phyloP scores from a whole-genome alignment of 805 yeast genomes.

The Scheffersomyces coipomensis region DNA sequence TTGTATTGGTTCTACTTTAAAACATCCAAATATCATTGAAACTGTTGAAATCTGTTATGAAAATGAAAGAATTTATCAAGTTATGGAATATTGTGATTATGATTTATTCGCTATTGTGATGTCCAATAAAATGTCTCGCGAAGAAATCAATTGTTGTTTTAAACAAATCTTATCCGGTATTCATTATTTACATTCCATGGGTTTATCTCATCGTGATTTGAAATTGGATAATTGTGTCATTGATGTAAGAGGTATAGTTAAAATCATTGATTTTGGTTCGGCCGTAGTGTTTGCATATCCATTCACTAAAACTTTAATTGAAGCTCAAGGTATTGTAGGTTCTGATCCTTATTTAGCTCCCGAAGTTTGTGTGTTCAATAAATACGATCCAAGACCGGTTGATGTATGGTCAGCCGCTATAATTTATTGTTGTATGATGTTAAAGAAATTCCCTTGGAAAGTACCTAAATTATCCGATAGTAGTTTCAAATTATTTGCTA shows the following conservation, averaged over 20 bases:
- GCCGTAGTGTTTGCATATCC: constrained; percentile 84
- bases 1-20: constrained; percentile 79
- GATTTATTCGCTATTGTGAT: constrained; percentile 86
- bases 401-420: constrained; percentile 87
- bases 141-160: constrained; percentile 78
- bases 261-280: constrained; percentile 79
- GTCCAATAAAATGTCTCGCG: constrained; percentile 80
- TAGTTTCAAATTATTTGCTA: constrained; percentile 62
- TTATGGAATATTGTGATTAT: constrained; percentile 91
- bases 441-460: constrained; percentile 86
- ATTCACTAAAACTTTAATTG: constrained; percentile 55
- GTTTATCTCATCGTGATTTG: constrained; percentile 80
- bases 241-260: constrained; percentile 68
- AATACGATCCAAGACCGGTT: constrained; percentile 74
- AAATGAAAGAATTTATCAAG: constrained; percentile 75
- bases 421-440: constrained; percentile 83
- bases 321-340: constrained; percentile 78
- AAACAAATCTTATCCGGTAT: constrained; percentile 76
- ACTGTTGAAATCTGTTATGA: constrained; percentile 73
- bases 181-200: constrained; percentile 69
- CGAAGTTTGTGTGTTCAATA: constrained; percentile 59
- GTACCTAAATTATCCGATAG: constrained; percentile 71
- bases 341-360: constrained; percentile 88
- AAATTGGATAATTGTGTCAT: constrained; percentile 83
- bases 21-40: constrained; percentile 78